phyloP scores from a whole-genome alignment of 495 filamentous ascomycete genomes.

The Durotheca rogersii region DNA sequence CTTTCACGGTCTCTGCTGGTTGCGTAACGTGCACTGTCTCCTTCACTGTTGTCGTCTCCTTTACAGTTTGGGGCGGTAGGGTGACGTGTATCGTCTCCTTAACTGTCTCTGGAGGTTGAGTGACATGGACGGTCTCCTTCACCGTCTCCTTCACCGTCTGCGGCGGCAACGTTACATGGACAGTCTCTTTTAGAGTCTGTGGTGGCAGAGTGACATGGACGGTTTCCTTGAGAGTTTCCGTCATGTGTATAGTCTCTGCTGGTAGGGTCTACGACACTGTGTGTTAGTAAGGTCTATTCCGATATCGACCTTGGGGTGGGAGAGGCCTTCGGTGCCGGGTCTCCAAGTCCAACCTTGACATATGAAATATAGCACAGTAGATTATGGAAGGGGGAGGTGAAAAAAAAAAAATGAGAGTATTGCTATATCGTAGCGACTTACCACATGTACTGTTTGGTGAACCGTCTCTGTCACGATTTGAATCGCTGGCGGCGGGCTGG shows the following conservation, averaged over 20 bases:
- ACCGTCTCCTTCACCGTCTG: too few relatives aligned
- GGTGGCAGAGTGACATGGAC: constrained; percentile 14
- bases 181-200: constrained; percentile 12
- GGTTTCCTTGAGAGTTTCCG: constrained; percentile 12
- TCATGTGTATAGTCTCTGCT: neutral
- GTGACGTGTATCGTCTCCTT: constrained; percentile 7
- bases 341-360: too few relatives aligned
- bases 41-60: too few relatives aligned
- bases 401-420: too few relatives aligned
- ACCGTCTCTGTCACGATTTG: constrained; percentile 7
- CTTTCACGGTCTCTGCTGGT: too few relatives aligned
- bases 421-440: constrained; percentile 2
- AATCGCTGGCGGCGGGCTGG: constrained; percentile 1
- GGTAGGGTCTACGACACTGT: constrained; percentile 2
- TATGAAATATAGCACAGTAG: too few relatives aligned
- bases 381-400: too few relatives aligned
- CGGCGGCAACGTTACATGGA: constrained; percentile 8
- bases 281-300: constrained; percentile 6
- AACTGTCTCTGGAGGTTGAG: constrained; percentile 3
- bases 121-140: constrained; percentile 6
- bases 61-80: neutral
- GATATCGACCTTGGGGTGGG: neutral
- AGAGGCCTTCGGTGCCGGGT: neutral
- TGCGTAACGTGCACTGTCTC: too few relatives aligned
- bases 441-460: constrained; percentile 20